phyloP scores from a whole-genome alignment of 2,329 filamentous ascomycete genomes.

The Grosmannia serpens region DNA sequence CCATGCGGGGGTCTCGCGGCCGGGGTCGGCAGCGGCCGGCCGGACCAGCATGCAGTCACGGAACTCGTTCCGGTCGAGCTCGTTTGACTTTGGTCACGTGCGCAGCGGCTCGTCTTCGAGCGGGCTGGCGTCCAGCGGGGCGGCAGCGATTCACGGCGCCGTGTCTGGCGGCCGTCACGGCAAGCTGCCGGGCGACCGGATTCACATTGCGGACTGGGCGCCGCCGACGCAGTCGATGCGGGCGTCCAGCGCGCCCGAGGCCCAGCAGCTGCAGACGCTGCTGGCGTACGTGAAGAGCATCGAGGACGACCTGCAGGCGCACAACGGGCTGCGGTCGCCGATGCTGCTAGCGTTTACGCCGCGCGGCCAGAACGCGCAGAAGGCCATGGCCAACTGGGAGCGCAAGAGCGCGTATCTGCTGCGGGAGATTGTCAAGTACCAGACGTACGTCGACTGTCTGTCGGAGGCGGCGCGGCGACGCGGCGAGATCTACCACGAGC shows the following conservation, averaged over 20 bases:
- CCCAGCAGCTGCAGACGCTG: slow-evolving; percentile 68
- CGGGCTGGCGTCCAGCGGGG: slow-evolving; percentile 20
- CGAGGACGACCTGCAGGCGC: slow-evolving; percentile 71
- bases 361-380: slow-evolving; percentile 65
- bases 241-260: slow-evolving; percentile 64
- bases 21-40: slow-evolving; percentile 33
- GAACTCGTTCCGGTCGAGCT: slow-evolving; percentile 40
- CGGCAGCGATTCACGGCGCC: neutral
- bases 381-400: slow-evolving; percentile 95
- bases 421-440: slow-evolving; percentile 91
- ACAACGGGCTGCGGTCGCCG: slow-evolving; percentile 77
- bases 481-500: slow-evolving; percentile 56
- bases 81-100: slow-evolving; percentile 52
- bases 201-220: slow-evolving; percentile 76
- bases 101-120: slow-evolving; percentile 33
- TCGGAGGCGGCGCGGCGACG: slow-evolving; percentile 58
- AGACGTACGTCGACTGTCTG: slow-evolving; percentile 84
- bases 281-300: slow-evolving; percentile 72
- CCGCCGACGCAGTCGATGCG: slow-evolving; percentile 87
- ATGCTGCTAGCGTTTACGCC: slow-evolving; percentile 87
- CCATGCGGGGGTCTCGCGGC: slow-evolving; percentile 25
- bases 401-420: slow-evolving; percentile 86
- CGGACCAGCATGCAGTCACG: slow-evolving; percentile 14
- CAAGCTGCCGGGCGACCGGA: slow-evolving; percentile 73
- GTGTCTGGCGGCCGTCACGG: slow-evolving; percentile 6